Conservation (phyloP, 2,329 filamentous ascomycete species). For the Hypoxylon sp. region DNA sequence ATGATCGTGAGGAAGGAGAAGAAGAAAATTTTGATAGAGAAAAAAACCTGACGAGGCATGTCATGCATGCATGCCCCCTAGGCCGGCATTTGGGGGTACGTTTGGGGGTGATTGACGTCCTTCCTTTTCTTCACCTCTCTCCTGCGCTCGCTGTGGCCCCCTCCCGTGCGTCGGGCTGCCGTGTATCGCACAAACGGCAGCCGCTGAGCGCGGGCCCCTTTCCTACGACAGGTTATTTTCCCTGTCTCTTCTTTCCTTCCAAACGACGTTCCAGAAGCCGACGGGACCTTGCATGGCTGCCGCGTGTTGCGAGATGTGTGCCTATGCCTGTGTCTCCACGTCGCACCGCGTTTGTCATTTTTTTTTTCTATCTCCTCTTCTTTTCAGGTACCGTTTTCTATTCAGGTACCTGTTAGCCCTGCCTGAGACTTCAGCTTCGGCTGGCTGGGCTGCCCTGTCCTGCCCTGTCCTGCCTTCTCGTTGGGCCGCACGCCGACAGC, state of each 20-base stretch:
- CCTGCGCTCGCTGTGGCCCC: constrained; percentile 18
- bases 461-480: constrained; percentile 28
- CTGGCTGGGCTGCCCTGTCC: too few species aligned
- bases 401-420: too few species aligned
- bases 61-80: constrained; percentile 12
- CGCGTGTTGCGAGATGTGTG: constrained; percentile 28
- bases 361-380: too few species aligned
- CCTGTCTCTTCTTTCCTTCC: too few species aligned
- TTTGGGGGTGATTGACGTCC: background rate
- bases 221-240: too few species aligned
- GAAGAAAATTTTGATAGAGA: background rate
- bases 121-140: background rate
- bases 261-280: constrained; percentile 36
- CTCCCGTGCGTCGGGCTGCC: constrained; percentile 27
- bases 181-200: constrained; percentile 32
- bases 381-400: too few species aligned
- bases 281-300: constrained; percentile 42
- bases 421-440: constrained; percentile 22
- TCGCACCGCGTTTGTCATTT: constrained; percentile 40
- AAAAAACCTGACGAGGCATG: background rate
- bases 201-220: constrained; percentile 20
- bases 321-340: constrained; percentile 34
- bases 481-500: constrained; percentile 36
- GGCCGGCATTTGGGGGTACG: background rate
- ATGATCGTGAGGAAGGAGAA: background rate